These are phyloP conservation scores for Mycena floridula DNA, from an alignment of 768 basidiomycete species.

Conservation along the genomic window DNA sequence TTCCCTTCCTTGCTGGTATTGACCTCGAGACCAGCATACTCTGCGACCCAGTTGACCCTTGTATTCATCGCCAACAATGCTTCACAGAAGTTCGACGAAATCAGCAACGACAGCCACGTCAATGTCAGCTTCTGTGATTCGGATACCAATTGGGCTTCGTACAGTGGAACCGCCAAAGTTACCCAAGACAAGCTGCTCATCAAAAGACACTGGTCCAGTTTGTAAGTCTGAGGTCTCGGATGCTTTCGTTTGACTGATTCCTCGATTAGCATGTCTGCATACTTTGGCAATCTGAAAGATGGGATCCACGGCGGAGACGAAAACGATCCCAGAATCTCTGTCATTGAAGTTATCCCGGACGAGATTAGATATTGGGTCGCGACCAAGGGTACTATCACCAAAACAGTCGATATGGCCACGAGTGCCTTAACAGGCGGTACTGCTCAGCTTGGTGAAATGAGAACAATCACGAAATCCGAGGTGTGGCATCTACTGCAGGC, in stretches of 20 bases:
- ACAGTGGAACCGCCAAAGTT: constrained; percentile 66
- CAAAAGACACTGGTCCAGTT: constrained; percentile 56
- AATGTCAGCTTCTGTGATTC: constrained; percentile 77
- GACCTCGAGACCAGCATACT: constrained; percentile 28
- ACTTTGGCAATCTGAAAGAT: constrained; percentile 86
- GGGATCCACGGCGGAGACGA: constrained; percentile 79
- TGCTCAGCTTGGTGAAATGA: constrained; percentile 68
- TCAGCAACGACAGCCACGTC: constrained; percentile 68
- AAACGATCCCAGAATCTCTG: constrained; percentile 70
- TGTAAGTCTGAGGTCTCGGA: constrained; percentile 24
- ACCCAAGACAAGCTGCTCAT: constrained; percentile 57
- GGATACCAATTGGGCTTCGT: constrained; percentile 72
- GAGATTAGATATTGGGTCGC: constrained; percentile 82
- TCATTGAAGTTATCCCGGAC: constrained; percentile 74
- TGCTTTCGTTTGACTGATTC: background rate
- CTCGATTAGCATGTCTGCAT: constrained; percentile 49
- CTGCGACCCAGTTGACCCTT: constrained; percentile 46
- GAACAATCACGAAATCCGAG: constrained; percentile 70
- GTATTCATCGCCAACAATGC: constrained; percentile 70
- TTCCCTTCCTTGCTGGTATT: background rate
- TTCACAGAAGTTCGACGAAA: constrained; percentile 71
- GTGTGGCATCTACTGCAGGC: constrained; percentile 29
- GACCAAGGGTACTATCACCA: constrained; percentile 51
- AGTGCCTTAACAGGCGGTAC: constrained; percentile 56
- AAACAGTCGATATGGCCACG: constrained; percentile 53